Base-by-base conservation (phyloP, 1,284 basidiomycete species). In the Mycocalia duriaeana region DNA sequence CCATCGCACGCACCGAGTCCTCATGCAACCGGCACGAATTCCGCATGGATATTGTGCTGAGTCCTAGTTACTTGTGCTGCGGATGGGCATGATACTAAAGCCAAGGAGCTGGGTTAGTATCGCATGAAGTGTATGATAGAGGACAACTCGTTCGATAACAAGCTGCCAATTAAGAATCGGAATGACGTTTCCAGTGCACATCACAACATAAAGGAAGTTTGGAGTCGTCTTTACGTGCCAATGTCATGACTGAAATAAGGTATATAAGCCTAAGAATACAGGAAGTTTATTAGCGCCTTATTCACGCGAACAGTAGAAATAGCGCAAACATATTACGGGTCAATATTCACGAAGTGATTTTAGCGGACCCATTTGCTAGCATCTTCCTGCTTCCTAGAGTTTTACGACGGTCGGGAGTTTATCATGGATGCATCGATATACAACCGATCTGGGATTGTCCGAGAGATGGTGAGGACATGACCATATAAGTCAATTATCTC, bases 371-470 rank as follows among this genome's bases (percentile, higher is more conserved):
- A 20, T 26, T 42, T 18, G 24, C 25, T 42, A 16, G 6, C n/a
- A 42, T 42, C 40, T 39, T 4, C 13, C 20, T n/a, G n/a, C 35
- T 41, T 49, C 44, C 26, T 35, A 20, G 38, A 11, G 13, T 25
- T 23, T 19, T 24, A 23, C 8, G n/a, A 25, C 26, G 25, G 44
- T n/a, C n/a, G n/a, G n/a, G n/a, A n/a, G 36, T 36, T 22, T 6
- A 51, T 49, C 41, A 42, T 46, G 48, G 46, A 49, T 48, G 37
- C 40, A 42, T 42, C 40, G 37, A 38, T 23, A 19, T 42, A 6
- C 31, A 16, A 34, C 18, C 14, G 18, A 34, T 34, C 31, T 34
- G 18, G 5, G 31, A n/a, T 16, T 3, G 31, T 34, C 31, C 31
- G 31, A 34, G 14, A 34, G 31, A 34, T 34, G 7, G 31, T 8